phyloP scores from a whole-genome alignment of 345 rosid genomes.

The Eucalyptus regnans region DNA sequence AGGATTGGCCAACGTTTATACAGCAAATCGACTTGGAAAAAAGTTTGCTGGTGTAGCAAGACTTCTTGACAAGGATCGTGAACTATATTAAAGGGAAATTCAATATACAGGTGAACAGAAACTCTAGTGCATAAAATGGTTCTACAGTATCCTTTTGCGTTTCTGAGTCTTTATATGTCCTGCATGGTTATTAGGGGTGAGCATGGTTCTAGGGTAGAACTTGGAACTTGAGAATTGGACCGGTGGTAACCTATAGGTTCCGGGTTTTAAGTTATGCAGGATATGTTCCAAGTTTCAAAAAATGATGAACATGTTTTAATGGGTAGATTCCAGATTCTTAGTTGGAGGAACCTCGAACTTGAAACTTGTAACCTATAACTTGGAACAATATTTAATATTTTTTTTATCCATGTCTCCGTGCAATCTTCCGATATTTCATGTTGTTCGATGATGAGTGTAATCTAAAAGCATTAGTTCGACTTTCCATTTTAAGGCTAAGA shows the following conservation, averaged over 20 bases:
- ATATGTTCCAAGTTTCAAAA: rapidly evolving
- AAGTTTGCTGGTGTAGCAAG: not conserved
- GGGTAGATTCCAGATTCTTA: rapidly evolving
- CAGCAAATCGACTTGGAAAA: not conserved
- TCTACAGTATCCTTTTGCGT: not conserved
- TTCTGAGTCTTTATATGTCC: not conserved
- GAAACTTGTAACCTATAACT: too few relatives aligned
- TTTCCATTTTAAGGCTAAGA: too few relatives aligned
- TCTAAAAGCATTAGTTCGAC: too few relatives aligned
- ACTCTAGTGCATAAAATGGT: not conserved
- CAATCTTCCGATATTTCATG: rapidly evolving
- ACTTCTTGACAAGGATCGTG: not conserved
- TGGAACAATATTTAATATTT: too few relatives aligned
- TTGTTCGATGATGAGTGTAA: too few relatives aligned
- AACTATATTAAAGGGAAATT: not conserved
- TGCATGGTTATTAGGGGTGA: not conserved
- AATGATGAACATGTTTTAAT: rapidly evolving
- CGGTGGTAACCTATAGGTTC: rapidly evolving
- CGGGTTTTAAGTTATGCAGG: rapidly evolving
- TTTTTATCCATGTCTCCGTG: too few relatives aligned
- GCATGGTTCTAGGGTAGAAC: too few relatives aligned
- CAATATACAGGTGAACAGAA: not conserved
- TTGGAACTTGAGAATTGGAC: rapidly evolving
- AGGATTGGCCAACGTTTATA: not conserved
- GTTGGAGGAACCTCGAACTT: rapidly evolving